These are phyloP conservation scores for Uncinocarpus reesii DNA, from an alignment of 2,329 filamentous ascomycete genomes.

Conservation along the genomic window DNA sequence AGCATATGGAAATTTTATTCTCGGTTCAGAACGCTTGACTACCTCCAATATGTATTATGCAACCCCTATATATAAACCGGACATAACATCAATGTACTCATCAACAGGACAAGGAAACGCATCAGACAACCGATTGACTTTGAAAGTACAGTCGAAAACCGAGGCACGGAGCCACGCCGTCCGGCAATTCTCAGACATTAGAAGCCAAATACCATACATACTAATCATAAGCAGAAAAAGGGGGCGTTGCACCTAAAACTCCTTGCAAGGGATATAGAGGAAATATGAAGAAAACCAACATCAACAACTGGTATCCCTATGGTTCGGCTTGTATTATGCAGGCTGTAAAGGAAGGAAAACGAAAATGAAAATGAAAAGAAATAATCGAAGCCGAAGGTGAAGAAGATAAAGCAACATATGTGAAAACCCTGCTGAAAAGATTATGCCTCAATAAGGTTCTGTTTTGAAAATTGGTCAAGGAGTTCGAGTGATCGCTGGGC, in stretches of 20 bases:
- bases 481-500: constrained; percentile 84
- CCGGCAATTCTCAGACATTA: neutral
- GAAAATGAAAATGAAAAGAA: neutral
- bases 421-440: neutral
- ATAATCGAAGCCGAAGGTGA: neutral
- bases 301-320: constrained; percentile 9
- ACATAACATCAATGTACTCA: neutral
- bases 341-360: neutral
- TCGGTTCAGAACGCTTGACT: neutral
- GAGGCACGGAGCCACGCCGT: neutral
- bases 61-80: neutral
- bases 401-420: neutral
- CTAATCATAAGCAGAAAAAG: neutral
- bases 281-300: neutral
- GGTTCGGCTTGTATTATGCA: constrained; percentile 1
- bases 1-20: too few relatives aligned
- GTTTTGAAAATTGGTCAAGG: constrained; percentile 66
- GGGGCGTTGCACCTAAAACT: constrained; percentile 1
- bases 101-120: neutral
- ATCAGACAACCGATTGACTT: neutral
- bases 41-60: constrained; percentile 1
- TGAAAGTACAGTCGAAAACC: neutral
- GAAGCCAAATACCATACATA: constrained; percentile 3
- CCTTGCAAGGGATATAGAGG: constrained; percentile 9
- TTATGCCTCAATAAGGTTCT: constrained; percentile 16